Conservation (phyloP, 495 filamentous ascomycete species). For the Hypoxylon fuscum region DNA sequence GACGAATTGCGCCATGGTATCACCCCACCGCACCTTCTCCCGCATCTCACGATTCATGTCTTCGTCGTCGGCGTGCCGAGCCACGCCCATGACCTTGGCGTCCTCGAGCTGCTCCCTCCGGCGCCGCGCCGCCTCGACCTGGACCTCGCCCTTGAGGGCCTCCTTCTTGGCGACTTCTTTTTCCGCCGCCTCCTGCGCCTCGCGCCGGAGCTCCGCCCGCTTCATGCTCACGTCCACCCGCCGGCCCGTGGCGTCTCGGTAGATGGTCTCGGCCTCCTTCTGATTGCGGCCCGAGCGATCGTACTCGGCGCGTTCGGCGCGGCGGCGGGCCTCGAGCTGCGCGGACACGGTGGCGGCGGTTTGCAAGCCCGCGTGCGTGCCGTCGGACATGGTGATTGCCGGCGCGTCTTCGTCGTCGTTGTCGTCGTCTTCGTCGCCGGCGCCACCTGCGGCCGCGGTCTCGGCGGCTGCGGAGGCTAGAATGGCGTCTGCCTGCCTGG, state of each 20-base stretch:
- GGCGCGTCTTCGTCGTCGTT: conserved; percentile 53
- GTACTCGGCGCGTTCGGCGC: conserved; percentile 58
- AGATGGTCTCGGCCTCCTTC: conserved; percentile 77
- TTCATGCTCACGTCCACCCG: conserved; percentile 92
- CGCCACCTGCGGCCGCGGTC: too few relatives aligned
- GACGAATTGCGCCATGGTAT: conserved; percentile 88
- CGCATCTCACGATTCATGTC: conserved; percentile 85
- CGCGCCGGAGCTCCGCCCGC: conserved; percentile 80
- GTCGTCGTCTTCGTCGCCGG: conserved; percentile 61
- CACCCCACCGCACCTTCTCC: conserved; percentile 82
- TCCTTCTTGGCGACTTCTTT: conserved; percentile 69
- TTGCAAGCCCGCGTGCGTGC: conserved; percentile 86
- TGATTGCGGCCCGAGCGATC: conserved; percentile 34
- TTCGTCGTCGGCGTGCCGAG: conserved; percentile 80
- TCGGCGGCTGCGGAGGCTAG: conserved; percentile 77
- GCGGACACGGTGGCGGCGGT: conserved; percentile 80
- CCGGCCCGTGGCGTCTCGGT: conserved; percentile 90
- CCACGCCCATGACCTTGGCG: conserved; percentile 80
- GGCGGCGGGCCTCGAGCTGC: conserved; percentile 66
- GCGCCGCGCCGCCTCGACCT: conserved; percentile 65
- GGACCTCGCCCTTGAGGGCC: conserved; percentile 83
- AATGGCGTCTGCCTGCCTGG: conserved; percentile 81
- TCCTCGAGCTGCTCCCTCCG: conserved; percentile 72
- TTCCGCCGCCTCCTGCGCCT: conserved; percentile 73
- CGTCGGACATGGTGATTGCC: conserved; percentile 77